Evolutionary conservation across 1,284 basidiomycete genomes (phyloP), one percentile per base, ranked within the genome.

Genomic region (Puccinia coronata): DNA sequence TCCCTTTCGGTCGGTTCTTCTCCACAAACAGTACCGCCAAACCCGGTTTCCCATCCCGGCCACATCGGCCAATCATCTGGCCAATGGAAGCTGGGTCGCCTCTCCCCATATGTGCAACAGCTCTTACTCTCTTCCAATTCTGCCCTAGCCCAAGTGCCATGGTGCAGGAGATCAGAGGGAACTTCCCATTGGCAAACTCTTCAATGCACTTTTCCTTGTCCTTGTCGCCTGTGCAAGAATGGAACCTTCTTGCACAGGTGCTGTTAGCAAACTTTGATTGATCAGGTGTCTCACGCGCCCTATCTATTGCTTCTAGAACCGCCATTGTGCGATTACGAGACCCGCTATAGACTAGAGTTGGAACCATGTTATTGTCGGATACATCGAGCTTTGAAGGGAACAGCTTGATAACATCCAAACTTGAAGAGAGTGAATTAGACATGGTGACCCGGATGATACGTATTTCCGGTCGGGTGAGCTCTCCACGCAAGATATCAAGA

Each of bases 61-160:
- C 72, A 20, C 49, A 36, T 39, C 39, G n/a, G 0, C 72, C 72
- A 2, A 74, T 61, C 53, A 74, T 59, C 34, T 74, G 72, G 34
- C 51, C 36, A 25, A 74, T 55, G 2, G 57, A 39, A 16, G 53
- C 51, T 1, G 72, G 53, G 51, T 74, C 53, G 2, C 36, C 57
- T 16, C 72, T 20, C 5, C 72, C 72, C 51, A 74, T 36, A 34
- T 55, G 51, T 6, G 36, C 39, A 16, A 74, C 72, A 23, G 39
- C 28, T 0, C 53, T 23, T 4, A 61, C 57, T 25, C 25, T 51
- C 28, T 49, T 55, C 53, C 72, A 74, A 28, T 74, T 57, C 12
- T 43, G 51, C 0, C 72, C 72, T 31, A 74, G 31, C 16, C 72
- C 72, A 28, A 74, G 57, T 0, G 53, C 72, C 72, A 75, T 75